Base-by-base conservation (phyloP, 495 filamentous ascomycete species). In the Parathielavia hyrcaniae region DNA sequence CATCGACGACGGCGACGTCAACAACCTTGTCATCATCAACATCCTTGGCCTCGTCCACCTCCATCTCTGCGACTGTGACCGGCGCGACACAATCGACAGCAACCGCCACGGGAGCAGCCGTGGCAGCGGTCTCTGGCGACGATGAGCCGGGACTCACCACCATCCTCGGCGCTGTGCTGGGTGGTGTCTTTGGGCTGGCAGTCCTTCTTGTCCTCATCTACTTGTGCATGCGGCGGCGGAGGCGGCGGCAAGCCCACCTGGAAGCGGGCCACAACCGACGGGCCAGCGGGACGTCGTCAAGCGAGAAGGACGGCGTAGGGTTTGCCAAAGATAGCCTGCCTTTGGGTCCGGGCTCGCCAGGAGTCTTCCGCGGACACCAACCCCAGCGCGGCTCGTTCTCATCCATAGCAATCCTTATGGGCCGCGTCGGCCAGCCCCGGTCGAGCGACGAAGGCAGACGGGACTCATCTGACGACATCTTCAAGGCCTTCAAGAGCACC, bases 111-210 rank as follows among this genome's bases (percentile, higher is more conserved):
- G 61, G 75, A 63, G 57, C 68, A 8, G 48, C 61, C 38, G 59
- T 44, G 2, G 50, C 60, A 16, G 60, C 61, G 35, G 59, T 51
- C 16, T 49, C 53, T 32, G 54, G 40, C 4, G 38, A 39, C 22
- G 47, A 53, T 7, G 57, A 35, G 5, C 57, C 57, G 45, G 58
- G 47, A 41, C 50, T 59, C 34, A 71, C 69, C 17, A 64, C 77
- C 17, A 86, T 95, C 35, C 79, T 98, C 1, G 90, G 87, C 48
- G 86, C 86, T 40, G 86, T 87, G 1, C 79, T 98, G 1, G 90
- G 91, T 5, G 82, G 84, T 16, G 80, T 96, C 22, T 79, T 90
- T 53, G 90, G 86, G 1, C 69, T 87, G 48, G 85, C 82, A 16
- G 69, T 86, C 1, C 68, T 97, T 11, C 71, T 97, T n/a, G 74